Base-by-base conservation (phyloP, 1,284 basidiomycete genomes). In the Agroathelia rolfsii region DNA sequence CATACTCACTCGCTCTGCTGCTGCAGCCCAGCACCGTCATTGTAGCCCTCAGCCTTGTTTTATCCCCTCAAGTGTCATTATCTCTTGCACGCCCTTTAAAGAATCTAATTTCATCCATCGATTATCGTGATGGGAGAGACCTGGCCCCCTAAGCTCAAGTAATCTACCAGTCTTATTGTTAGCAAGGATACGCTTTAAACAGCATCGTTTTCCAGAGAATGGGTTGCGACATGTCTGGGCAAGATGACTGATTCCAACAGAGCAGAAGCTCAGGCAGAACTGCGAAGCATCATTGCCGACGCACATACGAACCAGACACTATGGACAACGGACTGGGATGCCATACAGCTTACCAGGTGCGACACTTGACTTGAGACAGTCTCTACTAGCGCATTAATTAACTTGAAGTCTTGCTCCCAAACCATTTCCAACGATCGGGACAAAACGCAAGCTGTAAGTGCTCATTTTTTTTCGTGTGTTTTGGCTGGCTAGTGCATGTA, bases 311-410 rank as follows among this genome's bases (percentile, higher is more conserved):
- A 73, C 48, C 76, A 85, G 53, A 73, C 82, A 5, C 67, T 94
- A 22, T 87, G 86, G 79, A 84, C 82, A 19, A 90, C 80, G 35
- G 87, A 94, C 55, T 94, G 89, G 89, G 59, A 67, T 17, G 76
- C 69, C 25, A 70, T 86, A 24, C 80, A 88, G 58, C 65, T 94
- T 40, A 69, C 84, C 66, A 82, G 77, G 83, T 85, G 51, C 47
- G 51, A 28, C 23, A 24, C 24, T 21, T 14, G 32, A 15, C 36
- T 40, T 27, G 35, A 35, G 18, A 37, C 35, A 10, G 26, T 31
- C 25, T 44, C 45, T 6, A 9, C 28, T 3, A 36, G 23, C 35
- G 38, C 36, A 36, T 34, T 26, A 34, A 29, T 35, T 7, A 47
- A 38, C 25, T 33, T 42, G 30, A 53, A 87, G 82, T 53, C 55